phyloP scores from a whole-genome alignment of 441 rosid genomes.

The Jatropha multifida region DNA sequence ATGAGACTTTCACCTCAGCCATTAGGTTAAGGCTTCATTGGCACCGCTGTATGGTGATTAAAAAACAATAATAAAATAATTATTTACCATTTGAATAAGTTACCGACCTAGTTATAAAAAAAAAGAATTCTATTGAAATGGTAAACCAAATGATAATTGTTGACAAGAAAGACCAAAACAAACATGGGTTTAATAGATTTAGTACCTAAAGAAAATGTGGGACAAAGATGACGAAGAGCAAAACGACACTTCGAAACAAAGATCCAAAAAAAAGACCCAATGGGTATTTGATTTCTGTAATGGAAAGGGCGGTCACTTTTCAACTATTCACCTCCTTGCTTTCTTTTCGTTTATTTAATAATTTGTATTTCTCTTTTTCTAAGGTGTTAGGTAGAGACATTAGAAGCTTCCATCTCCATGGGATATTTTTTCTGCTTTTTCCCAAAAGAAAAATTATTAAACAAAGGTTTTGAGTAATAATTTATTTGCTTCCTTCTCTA shows the following conservation, averaged over 20 bases:
- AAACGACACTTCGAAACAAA: conserved; percentile 15
- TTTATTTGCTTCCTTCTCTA: conserved; percentile 21
- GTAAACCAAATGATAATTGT: not conserved
- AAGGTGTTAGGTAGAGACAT: conserved; percentile 54
- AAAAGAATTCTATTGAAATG: not conserved
- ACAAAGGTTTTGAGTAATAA: conserved; percentile 8
- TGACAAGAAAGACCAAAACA: not conserved
- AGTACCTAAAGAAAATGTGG: not conserved
- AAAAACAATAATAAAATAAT: not conserved
- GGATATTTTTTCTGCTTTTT: conserved; percentile 21
- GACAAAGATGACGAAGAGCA: not conserved
- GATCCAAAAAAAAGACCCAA: conserved; percentile 14
- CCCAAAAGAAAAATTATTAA: conserved; percentile 18
- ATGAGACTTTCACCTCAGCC: no score
- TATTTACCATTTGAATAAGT: not conserved
- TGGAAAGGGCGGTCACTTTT: conserved; percentile 31
- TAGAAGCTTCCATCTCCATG: conserved; percentile 66
- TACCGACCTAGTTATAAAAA: not conserved
- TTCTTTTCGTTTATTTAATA: not conserved
- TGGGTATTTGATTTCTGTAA: conserved; percentile 21
- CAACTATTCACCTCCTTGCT: conserved; percentile 24
- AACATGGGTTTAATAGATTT: not conserved
- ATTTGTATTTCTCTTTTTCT: conserved; percentile 23
- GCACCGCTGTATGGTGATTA: no score
- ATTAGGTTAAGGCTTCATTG: no score